Base-by-base conservation (phyloP, 1,284 basidiomycete genomes). In the Apiotrichum montevideense region DNA sequence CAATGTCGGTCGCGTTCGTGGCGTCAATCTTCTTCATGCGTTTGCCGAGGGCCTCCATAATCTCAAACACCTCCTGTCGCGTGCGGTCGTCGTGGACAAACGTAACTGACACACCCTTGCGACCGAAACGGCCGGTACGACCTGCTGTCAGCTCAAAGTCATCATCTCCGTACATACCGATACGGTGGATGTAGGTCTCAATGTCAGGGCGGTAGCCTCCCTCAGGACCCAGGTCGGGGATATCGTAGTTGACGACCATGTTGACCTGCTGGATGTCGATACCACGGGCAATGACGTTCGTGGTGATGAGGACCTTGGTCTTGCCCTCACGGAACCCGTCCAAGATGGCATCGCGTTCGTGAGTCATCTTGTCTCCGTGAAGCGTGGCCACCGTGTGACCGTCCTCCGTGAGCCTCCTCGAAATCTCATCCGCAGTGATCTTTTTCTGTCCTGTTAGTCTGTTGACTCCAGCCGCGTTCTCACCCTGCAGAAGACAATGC, bases 191-290 rank as follows among this genome's bases (percentile, higher is more conserved):
- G 74, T 99, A 99, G 0, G 95, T 98, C 80, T 98, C 96, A 35
- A 94, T 81, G 74, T 99, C 96, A 0, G 93, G 90, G 59, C 73
- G 63, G 75, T 53, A 68, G 33, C 55, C 49, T 15, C 63, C 64
- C 29, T 79, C 79, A 32, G 77, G 73, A 29, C 77, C 77, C 79
- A 90, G 83, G 64, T 90, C 80, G 0, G 96, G 96, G 52, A 98
- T 83, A 75, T 99, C 96, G 74, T 98, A 99, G 79, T 98, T 98
- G 71, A 95, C 89, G 21, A 96, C 92, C 90, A 97, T 93, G 80
- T 98, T 98, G 64, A 99, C 96, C 80, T 98, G 95, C 63, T 92
- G 82, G 68, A 99, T 97, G 72, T 99, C 96, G 79, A 99, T 98
- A 47, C 96, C 96, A 40, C 96, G 86, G 8, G 96, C 93, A 64